A percentile compares a stretch with the other conserved stretches of the same genome.
Conservation (phyloP, 331 rosid species). For the Telfairia occidentalis region DNA sequence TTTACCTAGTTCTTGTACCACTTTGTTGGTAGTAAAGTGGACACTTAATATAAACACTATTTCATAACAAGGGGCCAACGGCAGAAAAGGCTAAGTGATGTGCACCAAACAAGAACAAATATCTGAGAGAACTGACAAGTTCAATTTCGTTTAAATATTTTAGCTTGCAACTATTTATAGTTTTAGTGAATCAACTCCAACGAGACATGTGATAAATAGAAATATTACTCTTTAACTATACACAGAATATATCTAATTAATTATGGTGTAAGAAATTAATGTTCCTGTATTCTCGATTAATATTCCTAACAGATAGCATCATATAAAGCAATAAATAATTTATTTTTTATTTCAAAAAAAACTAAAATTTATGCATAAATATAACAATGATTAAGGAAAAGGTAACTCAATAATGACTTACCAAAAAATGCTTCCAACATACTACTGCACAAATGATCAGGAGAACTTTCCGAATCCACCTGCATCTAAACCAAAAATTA, state of each 20-base stretch:
- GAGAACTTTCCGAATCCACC: slow-evolving; percentile 50
- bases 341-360: not conserved
- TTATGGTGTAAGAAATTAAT: not conserved
- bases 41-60: not conserved
- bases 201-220: not conserved
- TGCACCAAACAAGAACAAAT: not conserved
- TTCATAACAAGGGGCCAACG: not conserved
- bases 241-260: not conserved
- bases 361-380: not conserved
- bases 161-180: not conserved
- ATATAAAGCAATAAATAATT: not conserved
- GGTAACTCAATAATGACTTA: slow-evolving; percentile 26
- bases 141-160: not conserved
- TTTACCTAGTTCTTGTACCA: not conserved
- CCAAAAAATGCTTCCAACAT: slow-evolving; percentile 79
- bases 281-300: not conserved
- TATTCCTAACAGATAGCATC: not conserved
- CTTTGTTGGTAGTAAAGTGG: not conserved
- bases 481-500: slow-evolving; percentile 24
- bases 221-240: not conserved
- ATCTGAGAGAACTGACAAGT: not conserved
- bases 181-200: not conserved
- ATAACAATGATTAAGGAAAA: not conserved
- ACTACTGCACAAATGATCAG: slow-evolving; percentile 48
- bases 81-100: not conserved